These are phyloP conservation scores for Wickerhamomyces alni DNA, from an alignment of 805 yeast genomes.

Conservation along the genomic window DNA sequence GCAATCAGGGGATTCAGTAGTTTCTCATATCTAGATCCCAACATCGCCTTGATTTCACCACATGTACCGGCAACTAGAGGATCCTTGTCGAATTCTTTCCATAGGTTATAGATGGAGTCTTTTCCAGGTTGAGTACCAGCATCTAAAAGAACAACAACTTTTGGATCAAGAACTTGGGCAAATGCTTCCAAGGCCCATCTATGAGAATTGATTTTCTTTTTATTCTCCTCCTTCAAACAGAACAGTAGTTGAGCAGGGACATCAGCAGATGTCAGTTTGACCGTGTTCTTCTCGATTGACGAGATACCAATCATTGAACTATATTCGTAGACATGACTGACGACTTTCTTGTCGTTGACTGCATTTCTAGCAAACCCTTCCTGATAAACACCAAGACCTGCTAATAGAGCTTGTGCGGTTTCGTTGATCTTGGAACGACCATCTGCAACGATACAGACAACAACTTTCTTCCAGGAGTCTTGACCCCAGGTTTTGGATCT, in stretches of 20 bases:
- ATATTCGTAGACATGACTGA: slow-evolving; percentile 88
- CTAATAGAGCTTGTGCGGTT: slow-evolving; percentile 70
- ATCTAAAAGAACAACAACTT: slow-evolving; percentile 77
- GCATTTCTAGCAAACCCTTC: slow-evolving; percentile 93
- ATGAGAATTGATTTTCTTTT: slow-evolving; percentile 89
- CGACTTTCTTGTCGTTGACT: slow-evolving; percentile 76
- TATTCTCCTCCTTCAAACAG: slow-evolving; percentile 85
- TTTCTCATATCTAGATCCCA: slow-evolving; percentile 54
- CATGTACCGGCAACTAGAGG: slow-evolving; percentile 94
- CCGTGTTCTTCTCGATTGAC: slow-evolving; percentile 51
- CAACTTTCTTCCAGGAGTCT: slow-evolving; percentile 92
- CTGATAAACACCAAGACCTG: slow-evolving; percentile 87
- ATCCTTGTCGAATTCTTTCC: slow-evolving; percentile 76
- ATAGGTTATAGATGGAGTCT: slow-evolving; percentile 79
- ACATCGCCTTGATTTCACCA: slow-evolving; percentile 88
- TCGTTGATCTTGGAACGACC: slow-evolving; percentile 84
- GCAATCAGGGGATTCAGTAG: slow-evolving; percentile 86
- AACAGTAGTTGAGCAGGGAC: slow-evolving; percentile 85
- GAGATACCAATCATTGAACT: slow-evolving; percentile 88
- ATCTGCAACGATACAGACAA: slow-evolving; percentile 84
- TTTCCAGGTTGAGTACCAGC: slow-evolving; percentile 91
- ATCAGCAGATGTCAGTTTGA: slow-evolving; percentile 61
- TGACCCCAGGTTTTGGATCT: slow-evolving; percentile 85
- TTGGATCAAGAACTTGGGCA: slow-evolving; percentile 76
- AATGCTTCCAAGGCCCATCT: slow-evolving; percentile 96